A percentile compares a stretch with the other conserved stretches of the same genome.
Evolutionary conservation across 345 rosid genomes (phyloP).

Genomic region (Reutealis trisperma): DNA sequence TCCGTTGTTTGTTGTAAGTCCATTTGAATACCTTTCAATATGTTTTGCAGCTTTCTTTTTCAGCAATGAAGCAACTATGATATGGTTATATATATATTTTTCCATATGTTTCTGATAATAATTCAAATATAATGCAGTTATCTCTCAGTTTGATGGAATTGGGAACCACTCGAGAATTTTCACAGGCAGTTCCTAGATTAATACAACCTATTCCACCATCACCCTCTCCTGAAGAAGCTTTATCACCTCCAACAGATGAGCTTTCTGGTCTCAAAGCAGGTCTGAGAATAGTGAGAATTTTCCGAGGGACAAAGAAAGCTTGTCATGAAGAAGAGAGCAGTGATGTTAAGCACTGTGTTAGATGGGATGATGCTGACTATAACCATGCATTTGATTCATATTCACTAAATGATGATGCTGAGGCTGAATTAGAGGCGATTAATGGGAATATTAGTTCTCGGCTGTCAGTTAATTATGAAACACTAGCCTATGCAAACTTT

Average conservation of each 20-base stretch:
- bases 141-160: conserved; percentile 41
- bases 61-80: not conserved
- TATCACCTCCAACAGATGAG: conserved; percentile 36
- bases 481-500: conserved; percentile 52
- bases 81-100: not conserved
- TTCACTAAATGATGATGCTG: conserved; percentile 38
- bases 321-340: conserved; percentile 37
- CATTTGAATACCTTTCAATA: not conserved
- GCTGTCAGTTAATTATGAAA: conserved; percentile 47
- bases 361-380: conserved; percentile 25
- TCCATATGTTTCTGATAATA: conserved; percentile 19
- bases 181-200: conserved; percentile 27
- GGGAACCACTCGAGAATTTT: conserved; percentile 29
- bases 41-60: not conserved
- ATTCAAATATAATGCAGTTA: conserved; percentile 37
- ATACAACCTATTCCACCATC: conserved; percentile 35
- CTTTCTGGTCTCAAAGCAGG: conserved; percentile 52
- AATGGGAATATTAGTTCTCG: conserved; percentile 35
- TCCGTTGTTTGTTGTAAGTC: conserved; percentile 44
- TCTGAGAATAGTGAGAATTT: conserved; percentile 47
- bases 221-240: conserved; percentile 29
- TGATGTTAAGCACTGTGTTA: conserved; percentile 33
- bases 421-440: conserved; percentile 26
- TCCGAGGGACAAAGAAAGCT: conserved; percentile 42
- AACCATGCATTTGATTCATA: conserved; percentile 41